Base-by-base conservation (phyloP, 2,329 filamentous ascomycete species). In the Penicillium janthinellum region DNA sequence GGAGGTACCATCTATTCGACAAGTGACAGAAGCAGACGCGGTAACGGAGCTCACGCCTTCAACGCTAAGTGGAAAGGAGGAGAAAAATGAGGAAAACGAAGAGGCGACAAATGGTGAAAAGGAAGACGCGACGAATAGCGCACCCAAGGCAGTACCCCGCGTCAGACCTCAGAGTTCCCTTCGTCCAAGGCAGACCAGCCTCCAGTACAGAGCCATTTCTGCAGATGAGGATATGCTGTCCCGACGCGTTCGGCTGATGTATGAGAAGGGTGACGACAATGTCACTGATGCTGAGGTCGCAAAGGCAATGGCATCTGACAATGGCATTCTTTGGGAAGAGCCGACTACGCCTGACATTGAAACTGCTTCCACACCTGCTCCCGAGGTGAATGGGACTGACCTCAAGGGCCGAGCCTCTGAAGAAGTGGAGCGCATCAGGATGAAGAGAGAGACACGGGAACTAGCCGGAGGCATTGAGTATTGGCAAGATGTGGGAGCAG, bases 401-500 rank as follows among this genome's bases (percentile, higher is more conserved):
- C 62, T 67, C 11, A 68, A 65, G 37, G 71, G 63, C n/a, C 66
- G 70, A 31, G 65, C 68, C 4, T 73, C 73, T 22, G 58, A 63
- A 34, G 69, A 69, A 20, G 65, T 65, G 2, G 69, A 72, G 64
- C 66, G 69, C 49, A 73, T 70, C 20, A 65, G 72, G 35, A 79
- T 82, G 58, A 74, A 77, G 52, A 79, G 82, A 64, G 83, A 87
- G 63, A 77, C 81, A 11, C 77, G 79, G 52, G 86, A 88, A 72
- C 73, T 84, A 35, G 86, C 86, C 22, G 86, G 86, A 7, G 86
- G 86, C 2, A 81, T 88, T 51, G 86, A 89, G 64, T 86, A 88
- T 65, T 89, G 86, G 86, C 80, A 84, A 60, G 81, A 88, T 70
- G 75, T 89, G 11, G 78, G 83, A 17, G 83, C 79, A 5, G 82